These are phyloP conservation scores for Malus hybrid DNA, from an alignment of 331 rosid genomes.

Conservation along the genomic window DNA sequence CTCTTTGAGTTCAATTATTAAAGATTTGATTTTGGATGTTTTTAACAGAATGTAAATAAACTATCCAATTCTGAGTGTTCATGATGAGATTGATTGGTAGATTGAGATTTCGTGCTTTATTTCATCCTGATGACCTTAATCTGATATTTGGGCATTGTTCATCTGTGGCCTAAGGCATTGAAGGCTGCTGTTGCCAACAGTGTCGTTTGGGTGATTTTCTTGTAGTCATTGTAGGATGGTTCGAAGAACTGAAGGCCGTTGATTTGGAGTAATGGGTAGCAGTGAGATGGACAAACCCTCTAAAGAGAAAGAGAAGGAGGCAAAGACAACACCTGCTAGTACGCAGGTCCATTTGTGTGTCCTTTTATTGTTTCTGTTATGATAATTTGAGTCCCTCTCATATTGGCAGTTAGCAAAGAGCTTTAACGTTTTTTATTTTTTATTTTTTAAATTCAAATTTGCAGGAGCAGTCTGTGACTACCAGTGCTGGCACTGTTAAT, in stretches of 20 bases:
- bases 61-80: not conserved
- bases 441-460: not conserved
- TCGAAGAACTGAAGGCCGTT: conserved; percentile 16
- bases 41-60: not conserved
- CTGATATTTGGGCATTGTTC: not conserved
- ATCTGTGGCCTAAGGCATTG: not conserved
- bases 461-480: conserved; percentile 81
- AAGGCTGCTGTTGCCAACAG: not conserved
- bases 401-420: not conserved
- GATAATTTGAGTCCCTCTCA: conserved; percentile 5
- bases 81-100: not conserved
- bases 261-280: conserved; percentile 54
- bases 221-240: conserved; percentile 49
- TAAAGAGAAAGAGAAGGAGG: conserved; percentile 76
- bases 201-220: not conserved
- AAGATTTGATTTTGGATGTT: not conserved
- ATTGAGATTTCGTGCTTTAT: not conserved
- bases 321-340: conserved; percentile 56
- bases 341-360: conserved; percentile 54
- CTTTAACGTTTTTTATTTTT: not conserved
- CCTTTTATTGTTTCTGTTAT: not conserved
- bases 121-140: not conserved
- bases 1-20: not conserved
- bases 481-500: conserved; percentile 57
- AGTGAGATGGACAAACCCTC: conserved; percentile 76